A percentile compares a stretch with the other conserved stretches of the same genome.
These are phyloP conservation scores for Apiospora phragmitis DNA, from an alignment of 2,329 filamentous ascomycete species.

Conservation along the genomic window DNA sequence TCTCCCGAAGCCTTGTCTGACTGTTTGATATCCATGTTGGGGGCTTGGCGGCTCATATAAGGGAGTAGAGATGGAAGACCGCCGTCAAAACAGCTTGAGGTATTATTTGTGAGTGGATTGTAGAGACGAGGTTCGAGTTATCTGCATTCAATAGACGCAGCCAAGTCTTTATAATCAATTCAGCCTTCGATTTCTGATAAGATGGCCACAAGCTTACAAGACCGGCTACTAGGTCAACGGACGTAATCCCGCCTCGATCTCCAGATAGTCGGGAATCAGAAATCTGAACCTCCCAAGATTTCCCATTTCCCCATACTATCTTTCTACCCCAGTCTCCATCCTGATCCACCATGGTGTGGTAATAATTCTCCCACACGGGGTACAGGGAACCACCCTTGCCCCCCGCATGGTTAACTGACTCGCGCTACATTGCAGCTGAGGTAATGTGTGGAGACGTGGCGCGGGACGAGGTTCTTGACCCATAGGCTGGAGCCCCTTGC, in stretches of 20 bases:
- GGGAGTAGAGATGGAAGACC: neutral
- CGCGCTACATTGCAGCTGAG: neutral
- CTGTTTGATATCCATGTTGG: neutral
- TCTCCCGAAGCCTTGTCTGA: slow-evolving; percentile 10
- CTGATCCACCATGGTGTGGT: neutral
- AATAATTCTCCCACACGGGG: neutral
- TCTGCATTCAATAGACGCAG: neutral
- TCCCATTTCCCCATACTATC: neutral
- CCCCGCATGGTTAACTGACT: neutral
- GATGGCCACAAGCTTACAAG: neutral
- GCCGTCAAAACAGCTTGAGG: neutral
- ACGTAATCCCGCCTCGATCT: neutral
- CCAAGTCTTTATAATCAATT: slow-evolving; percentile 1
- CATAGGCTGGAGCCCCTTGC: neutral
- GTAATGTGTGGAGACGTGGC: neutral
- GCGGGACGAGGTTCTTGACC: neutral
- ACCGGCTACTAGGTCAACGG: neutral
- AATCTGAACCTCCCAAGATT: neutral
- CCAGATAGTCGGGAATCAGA: neutral
- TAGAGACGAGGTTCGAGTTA: neutral
- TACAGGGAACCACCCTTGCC: neutral
- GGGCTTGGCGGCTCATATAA: neutral
- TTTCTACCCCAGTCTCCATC: neutral
- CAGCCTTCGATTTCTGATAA: neutral
- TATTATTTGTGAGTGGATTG: neutral